These are phyloP conservation scores for Chondrus crispus DNA, from an alignment of 23 red algal genomes.

Conservation along the genomic window DNA sequence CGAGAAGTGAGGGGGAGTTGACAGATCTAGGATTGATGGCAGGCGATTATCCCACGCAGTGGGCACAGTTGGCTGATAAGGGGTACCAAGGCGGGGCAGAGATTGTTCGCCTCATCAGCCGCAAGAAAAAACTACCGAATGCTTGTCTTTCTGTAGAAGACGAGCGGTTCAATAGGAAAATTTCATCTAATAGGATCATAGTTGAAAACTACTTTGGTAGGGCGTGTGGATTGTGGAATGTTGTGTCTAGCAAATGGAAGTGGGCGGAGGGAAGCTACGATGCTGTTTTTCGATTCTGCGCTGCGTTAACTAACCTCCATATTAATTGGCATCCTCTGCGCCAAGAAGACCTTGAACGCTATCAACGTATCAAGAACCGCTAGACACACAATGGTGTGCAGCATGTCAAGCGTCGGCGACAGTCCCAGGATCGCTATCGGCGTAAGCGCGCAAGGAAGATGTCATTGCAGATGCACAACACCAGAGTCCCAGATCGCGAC, in stretches of 20 bases:
- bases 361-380: too few relatives aligned
- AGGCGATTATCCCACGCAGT: not conserved
- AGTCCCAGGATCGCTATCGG: too few relatives aligned
- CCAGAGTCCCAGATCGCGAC: too few relatives aligned
- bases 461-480: too few relatives aligned
- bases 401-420: too few relatives aligned
- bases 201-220: not conserved
- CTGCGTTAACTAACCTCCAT: too few relatives aligned
- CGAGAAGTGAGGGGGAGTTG: not conserved
- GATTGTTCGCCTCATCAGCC: not conserved
- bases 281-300: too few relatives aligned
- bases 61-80: conserved; percentile 4
- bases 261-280: not conserved
- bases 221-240: not conserved
- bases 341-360: too few relatives aligned
- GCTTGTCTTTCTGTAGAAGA: not conserved
- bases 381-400: too few relatives aligned
- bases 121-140: not conserved
- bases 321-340: too few relatives aligned
- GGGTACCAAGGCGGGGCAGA: not conserved
- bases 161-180: not conserved
- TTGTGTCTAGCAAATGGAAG: not conserved
- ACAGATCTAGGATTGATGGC: not conserved
- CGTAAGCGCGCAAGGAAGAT: too few relatives aligned
- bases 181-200: not conserved